Base-by-base conservation (phyloP, 1,284 basidiomycete species). In the Cutaneotrichosporon sp. region DNA sequence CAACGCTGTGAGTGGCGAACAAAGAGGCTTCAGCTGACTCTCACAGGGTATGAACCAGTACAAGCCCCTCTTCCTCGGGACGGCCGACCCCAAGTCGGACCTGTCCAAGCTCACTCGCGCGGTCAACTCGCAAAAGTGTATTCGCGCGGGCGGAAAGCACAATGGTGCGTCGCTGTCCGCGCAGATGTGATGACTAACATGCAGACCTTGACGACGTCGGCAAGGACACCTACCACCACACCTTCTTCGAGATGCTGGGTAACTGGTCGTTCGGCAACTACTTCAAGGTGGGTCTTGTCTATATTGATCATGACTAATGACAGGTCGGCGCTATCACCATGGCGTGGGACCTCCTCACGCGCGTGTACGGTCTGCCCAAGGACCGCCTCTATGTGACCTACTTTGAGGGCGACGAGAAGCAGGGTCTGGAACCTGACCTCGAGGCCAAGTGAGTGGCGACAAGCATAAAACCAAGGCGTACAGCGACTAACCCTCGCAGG, bases 221-320 rank as follows among this genome's bases (percentile, higher is more conserved):
- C 45, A 96, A 94, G 76, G 94, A 98, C 61, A 75, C 76, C 22
- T 78, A 78, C 62, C 77, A 81, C 68, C 80, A 97, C 75, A 98
- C 96, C 3, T 98, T 98, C 79, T 98, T 98, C 70, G 94, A 98
- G 77, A 98, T 98, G 94, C 78, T 98, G 59, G 94, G 94, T 41
- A 98, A 98, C 76, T 98, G 94, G 94, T 97, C 92, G 10, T 98
- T 98, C 66, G 94, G 94, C 5, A 90, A 98, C 76, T 98, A 98
- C 78, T 98, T 98, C 83, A 98, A 98, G 83, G 90, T 84, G 51
- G 46, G 69, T 10, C 10, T 49, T 14, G 36, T 9, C 21, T 4
- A 15, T n/a, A 18, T 37, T 22, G 22, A 30, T 35, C 35, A 36
- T 10, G 22, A 13, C 38, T 46, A 13, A 51, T 38, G 15, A 8